Base-by-base conservation (phyloP, 108 stramenopile species). In the Cafeteria roenbergensis region DNA sequence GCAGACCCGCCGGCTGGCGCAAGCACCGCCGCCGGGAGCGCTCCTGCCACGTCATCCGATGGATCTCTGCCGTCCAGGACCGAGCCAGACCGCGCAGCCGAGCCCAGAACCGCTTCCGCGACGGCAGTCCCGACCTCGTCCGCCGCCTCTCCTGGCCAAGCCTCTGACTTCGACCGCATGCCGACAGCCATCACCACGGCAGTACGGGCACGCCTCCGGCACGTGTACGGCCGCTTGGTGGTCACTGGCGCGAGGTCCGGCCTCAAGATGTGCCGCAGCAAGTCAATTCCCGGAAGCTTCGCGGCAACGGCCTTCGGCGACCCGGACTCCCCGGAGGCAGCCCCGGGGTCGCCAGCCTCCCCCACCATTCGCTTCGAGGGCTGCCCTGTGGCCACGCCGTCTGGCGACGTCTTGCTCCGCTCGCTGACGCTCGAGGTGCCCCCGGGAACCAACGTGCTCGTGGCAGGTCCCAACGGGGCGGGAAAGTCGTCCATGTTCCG, bases 391-490 rank as follows among this genome's bases (percentile, higher is more conserved):
- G 64, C 57, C 36, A 73, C 74, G 25, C 74, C 74, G 0, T 71
- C 31, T 14, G 69, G 69, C 12, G 72, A 75, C 31, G 53, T 74
- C n/a, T 42, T 75, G 33, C 27, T 75, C 25, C 34, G 54, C 1
- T 29, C 64, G 33, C 72, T 75, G 32, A 70, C 69, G 34, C 73
- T 75, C 56, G 42, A 73, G 67, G 71, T 75, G n/a, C 66, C 68
- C 24, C 35, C 68, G 12, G 74, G 74, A 34, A 70, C 69, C 68
- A 72, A 69, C 48, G 68, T 73, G n/a, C 37, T 75, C 8, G 34
- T 75, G 24, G 72, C 69, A 4, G 74, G 74, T 31, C 72, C 72
- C 28, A 75, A 75, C 69, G 74, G 74, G 0, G 69, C 68, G 9
- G 74, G 74, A 20, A 75, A 75, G 55, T 65, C 63, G 24, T 68